phyloP scores from a whole-genome alignment of 2,329 filamentous ascomycete genomes.

The Colletotrichum coccodes region DNA sequence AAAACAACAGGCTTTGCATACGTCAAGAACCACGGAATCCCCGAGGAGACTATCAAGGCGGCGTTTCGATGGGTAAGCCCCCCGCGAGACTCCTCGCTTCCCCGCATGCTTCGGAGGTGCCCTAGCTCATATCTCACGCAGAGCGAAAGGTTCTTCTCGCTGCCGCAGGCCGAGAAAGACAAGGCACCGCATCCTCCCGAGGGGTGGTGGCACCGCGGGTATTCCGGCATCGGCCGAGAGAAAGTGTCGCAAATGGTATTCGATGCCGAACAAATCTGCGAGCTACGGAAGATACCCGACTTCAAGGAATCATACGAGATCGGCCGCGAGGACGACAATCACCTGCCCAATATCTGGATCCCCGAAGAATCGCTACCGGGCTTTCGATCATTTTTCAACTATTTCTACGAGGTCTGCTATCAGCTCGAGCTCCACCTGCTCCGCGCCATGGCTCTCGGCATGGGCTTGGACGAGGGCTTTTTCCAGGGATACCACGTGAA shows the following conservation, averaged over 20 bases:
- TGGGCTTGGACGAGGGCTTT: conserved; percentile 41
- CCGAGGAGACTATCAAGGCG: conserved; percentile 45
- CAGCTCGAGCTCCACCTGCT: conserved; percentile 51
- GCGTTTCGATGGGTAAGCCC: conserved; percentile 42
- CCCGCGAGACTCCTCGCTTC: no score
- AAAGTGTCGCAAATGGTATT: conserved; percentile 47
- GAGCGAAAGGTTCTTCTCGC: conserved; percentile 43
- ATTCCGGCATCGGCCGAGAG: conserved; percentile 47
- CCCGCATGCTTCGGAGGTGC: not conserved
- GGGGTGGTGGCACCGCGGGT: conserved; percentile 48
- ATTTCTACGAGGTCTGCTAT: conserved; percentile 55
- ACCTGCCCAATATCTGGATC: conserved; percentile 42
- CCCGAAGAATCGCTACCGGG: conserved; percentile 37
- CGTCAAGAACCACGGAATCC: conserved; percentile 46
- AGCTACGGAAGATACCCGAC: conserved; percentile 43
- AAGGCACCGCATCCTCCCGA: conserved; percentile 44
- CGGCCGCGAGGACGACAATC: conserved; percentile 43
- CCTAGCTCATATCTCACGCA: conserved; percentile 36
- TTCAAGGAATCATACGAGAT: conserved; percentile 53
- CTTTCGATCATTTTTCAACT: conserved; percentile 43
- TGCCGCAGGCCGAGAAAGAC: conserved; percentile 44
- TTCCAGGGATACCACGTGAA: conserved; percentile 57
- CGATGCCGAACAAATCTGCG: conserved; percentile 40
- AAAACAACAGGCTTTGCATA: conserved; percentile 46
- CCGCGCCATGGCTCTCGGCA: conserved; percentile 58